Conservation (phyloP, 306 rosid genomes). For the Datisca glomerata region DNA sequence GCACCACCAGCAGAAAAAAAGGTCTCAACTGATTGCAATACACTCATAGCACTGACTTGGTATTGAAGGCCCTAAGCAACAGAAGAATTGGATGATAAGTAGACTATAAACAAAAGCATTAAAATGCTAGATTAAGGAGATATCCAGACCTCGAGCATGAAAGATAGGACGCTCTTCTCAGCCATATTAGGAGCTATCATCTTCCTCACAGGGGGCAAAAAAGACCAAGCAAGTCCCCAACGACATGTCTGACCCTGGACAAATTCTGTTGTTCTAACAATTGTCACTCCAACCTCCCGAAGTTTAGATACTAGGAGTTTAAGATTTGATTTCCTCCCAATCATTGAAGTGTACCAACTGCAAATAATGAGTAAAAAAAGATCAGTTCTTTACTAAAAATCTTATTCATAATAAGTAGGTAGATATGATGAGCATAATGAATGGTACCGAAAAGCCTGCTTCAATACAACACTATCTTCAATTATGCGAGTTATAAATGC, state of each 20-base stretch:
- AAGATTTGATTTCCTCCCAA: slow-evolving; percentile 51
- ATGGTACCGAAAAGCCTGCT: slow-evolving; percentile 46
- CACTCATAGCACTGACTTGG: slow-evolving; percentile 55
- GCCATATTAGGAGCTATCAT: slow-evolving; percentile 28
- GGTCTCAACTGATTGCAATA: slow-evolving; percentile 49
- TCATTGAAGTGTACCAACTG: slow-evolving; percentile 88
- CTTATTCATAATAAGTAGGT: background rate
- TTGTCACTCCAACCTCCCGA: slow-evolving; percentile 62
- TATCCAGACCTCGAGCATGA: slow-evolving; percentile 41
- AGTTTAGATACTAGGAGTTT: slow-evolving; percentile 54
- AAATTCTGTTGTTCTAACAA: slow-evolving; percentile 84
- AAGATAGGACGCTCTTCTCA: slow-evolving; percentile 47
- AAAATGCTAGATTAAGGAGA: background rate
- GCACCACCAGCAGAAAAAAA: slow-evolving; percentile 39
- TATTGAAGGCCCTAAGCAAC: slow-evolving; percentile 47
- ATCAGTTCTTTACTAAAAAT: background rate
- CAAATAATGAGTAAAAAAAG: slow-evolving; percentile 8
- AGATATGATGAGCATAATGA: slow-evolving; percentile 1
- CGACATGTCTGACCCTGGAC: slow-evolving; percentile 77
- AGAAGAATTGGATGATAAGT: slow-evolving; percentile 2
- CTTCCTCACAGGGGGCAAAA: slow-evolving; percentile 19
- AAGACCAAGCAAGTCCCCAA: slow-evolving; percentile 93
- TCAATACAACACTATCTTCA: slow-evolving; percentile 57
- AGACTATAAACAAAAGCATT: background rate
- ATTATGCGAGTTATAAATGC: slow-evolving; percentile 67